Conservation (phyloP, 768 basidiomycete genomes). For the Tricholoma furcatifolium region DNA sequence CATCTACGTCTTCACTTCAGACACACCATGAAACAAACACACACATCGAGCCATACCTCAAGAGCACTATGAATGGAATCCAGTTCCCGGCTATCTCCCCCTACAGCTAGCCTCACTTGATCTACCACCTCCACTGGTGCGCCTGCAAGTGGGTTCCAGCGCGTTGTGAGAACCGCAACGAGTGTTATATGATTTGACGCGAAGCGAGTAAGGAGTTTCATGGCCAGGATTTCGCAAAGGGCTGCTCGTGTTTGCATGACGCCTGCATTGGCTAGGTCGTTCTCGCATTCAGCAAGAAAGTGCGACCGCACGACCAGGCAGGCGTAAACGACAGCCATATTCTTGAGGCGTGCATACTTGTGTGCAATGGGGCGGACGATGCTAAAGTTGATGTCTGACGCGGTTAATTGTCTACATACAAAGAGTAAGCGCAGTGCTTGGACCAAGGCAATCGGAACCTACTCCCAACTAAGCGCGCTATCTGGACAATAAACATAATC, state of each 20-base stretch:
- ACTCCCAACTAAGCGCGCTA: conserved; percentile 80
- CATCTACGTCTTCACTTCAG: conserved; percentile 48
- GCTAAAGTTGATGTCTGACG: conserved; percentile 80
- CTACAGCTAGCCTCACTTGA: conserved; percentile 58
- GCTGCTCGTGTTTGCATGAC: conserved; percentile 68
- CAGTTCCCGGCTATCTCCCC: conserved; percentile 59
- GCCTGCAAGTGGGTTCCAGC: conserved; percentile 84
- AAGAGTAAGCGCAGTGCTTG: conserved; percentile 4
- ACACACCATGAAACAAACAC: not conserved
- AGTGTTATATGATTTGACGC: conserved; percentile 75
- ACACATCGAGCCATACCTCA: conserved; percentile 56
- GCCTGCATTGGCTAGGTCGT: conserved; percentile 74
- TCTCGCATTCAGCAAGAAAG: conserved; percentile 67
- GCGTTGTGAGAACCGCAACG: conserved; percentile 73
- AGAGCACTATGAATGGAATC: conserved; percentile 79
- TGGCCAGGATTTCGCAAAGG: conserved; percentile 85
- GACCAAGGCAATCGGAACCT: conserved; percentile 27
- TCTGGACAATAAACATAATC: conserved; percentile 39
- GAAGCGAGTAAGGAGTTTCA: conserved; percentile 79
- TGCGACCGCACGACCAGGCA: conserved; percentile 78
- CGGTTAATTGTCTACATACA: conserved; percentile 71
- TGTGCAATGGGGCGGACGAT: conserved; percentile 74
- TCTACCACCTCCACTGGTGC: conserved; percentile 65
- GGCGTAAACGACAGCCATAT: conserved; percentile 72
- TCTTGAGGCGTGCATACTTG: conserved; percentile 76